Conservation (phyloP, 73 alveolate species). For the Symbiodinium natans region DNA sequence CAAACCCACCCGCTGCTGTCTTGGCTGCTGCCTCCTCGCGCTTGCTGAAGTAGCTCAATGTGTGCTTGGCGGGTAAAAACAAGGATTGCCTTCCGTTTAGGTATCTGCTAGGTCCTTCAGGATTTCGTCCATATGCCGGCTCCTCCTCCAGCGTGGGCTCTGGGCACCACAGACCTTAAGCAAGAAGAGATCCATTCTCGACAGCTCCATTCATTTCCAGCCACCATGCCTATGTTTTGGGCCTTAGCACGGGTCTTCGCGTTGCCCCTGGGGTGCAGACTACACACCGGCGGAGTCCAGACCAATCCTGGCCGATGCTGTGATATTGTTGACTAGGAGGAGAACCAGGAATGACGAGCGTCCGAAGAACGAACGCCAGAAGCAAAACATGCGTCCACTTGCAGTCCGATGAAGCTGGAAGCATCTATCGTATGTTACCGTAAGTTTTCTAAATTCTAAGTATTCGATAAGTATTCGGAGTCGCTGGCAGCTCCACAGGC, state of each 20-base stretch:
- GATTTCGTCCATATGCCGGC: conserved; percentile 90
- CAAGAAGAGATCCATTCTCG: background rate
- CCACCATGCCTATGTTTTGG: too few species aligned
- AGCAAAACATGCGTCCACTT: too few species aligned
- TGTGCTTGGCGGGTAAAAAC: background rate
- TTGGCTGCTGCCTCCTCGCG: conserved; percentile 51
- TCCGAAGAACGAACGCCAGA: too few species aligned
- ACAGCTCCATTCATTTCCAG: too few species aligned
- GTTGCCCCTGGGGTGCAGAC: background rate
- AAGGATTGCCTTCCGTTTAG: background rate
- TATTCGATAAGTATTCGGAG: too few species aligned
- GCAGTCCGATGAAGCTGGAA: too few species aligned
- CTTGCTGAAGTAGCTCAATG: background rate
- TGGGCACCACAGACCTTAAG: conserved; percentile 47
- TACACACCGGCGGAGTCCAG: background rate
- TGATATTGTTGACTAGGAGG: too few species aligned
- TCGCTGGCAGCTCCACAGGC: background rate
- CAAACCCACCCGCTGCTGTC: conserved; percentile 92
- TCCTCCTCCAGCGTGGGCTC: conserved; percentile 75
- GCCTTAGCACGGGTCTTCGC: too few species aligned
- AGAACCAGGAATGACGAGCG: too few species aligned
- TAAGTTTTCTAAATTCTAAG: too few species aligned
- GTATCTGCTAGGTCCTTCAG: conserved; percentile 42
- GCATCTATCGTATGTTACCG: too few species aligned
- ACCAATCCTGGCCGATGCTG: background rate